Conservation (phyloP, 305 asterid genomes). For the Fraxinus dipetala region DNA sequence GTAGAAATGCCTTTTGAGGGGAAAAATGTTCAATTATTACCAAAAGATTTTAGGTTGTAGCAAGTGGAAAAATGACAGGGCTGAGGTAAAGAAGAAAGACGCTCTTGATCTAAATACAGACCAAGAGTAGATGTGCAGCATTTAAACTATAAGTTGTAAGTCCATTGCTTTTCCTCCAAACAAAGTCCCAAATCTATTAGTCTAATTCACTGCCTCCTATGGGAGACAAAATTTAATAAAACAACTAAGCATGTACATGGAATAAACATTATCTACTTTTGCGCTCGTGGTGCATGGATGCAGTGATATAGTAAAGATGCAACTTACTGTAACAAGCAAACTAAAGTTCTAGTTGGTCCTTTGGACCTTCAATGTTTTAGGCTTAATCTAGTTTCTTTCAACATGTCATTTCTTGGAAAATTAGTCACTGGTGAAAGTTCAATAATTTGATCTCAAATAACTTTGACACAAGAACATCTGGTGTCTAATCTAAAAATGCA, state of each 20-base stretch:
- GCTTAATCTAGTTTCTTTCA: not conserved
- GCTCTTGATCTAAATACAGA: not conserved
- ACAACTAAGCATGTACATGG: not conserved
- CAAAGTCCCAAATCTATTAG: not conserved
- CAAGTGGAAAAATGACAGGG: not conserved
- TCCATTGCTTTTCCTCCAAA: not conserved
- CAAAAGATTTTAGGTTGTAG: not conserved
- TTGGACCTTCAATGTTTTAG: not conserved
- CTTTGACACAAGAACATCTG: not conserved
- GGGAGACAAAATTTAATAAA: not conserved
- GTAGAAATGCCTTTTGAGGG: slow-evolving; percentile 6
- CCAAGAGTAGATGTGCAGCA: not conserved
- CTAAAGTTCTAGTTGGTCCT: not conserved
- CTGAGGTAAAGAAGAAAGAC: not conserved
- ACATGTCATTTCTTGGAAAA: not conserved
- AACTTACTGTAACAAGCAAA: not conserved
- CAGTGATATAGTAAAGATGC: not conserved
- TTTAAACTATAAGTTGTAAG: not conserved
- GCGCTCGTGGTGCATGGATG: not conserved
- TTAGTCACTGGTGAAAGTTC: not conserved
- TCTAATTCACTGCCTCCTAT: not conserved
- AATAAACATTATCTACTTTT: not conserved
- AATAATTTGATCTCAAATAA: not conserved
- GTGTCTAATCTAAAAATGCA: not conserved
- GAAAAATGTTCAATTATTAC: not conserved